Conservation (phyloP, 2,329 filamentous ascomycete genomes). For the Metarhizium anisopliae region DNA sequence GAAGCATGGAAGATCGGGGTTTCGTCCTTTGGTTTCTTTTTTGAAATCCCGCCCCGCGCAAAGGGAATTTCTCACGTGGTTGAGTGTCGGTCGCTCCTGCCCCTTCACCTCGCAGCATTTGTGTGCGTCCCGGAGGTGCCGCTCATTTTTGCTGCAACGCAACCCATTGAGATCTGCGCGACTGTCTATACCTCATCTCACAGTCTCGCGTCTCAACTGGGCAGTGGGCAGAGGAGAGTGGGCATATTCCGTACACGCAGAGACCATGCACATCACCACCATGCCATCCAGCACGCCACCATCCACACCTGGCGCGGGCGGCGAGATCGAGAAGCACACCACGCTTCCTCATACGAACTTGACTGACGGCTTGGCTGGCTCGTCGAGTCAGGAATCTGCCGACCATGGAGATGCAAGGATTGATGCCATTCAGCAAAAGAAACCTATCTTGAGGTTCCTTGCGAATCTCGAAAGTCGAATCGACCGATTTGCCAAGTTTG, state of each 20-base stretch:
- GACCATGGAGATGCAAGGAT: neutral
- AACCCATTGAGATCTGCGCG: neutral
- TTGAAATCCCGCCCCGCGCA: neutral
- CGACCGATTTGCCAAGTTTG: conserved; percentile 1
- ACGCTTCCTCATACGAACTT: neutral
- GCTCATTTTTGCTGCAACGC: no score
- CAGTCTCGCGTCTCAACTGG: neutral
- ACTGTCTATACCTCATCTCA: neutral
- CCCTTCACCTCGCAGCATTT: neutral
- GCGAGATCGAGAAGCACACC: neutral
- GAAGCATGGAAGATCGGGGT: neutral
- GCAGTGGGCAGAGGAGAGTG: neutral
- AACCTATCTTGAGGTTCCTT: neutral
- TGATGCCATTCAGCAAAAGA: neutral
- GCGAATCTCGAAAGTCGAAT: conserved; percentile 3
- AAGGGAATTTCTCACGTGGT: neutral
- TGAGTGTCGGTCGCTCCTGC: neutral
- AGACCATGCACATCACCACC: neutral
- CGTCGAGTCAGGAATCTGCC: neutral
- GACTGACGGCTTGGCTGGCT: neutral
- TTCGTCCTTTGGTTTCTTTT: neutral
- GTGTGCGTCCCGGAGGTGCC: no score
- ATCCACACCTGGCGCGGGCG: neutral
- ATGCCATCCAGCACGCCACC: neutral
- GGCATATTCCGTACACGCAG: neutral